Evolutionary conservation across 306 rosid genomes (phyloP), one percentile per base, ranked within the genome.

Genomic region (Castanea crenata): DNA sequence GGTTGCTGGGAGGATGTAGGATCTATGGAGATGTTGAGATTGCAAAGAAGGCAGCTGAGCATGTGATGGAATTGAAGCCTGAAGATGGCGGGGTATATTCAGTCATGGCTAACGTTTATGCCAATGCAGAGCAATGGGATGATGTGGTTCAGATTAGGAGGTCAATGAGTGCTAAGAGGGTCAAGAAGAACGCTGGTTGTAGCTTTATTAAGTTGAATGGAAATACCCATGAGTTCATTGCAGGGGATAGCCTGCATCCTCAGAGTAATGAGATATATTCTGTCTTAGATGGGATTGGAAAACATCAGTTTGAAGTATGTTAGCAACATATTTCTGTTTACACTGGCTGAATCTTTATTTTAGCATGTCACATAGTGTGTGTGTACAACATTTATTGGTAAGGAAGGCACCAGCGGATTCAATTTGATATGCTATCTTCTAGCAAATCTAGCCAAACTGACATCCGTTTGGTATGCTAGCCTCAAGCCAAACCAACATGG

Each of bases 41-140:
- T 59, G 97, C 94, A 1, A 85, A 83, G 88, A 78, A 86, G 83
- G 97, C 97, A 62, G 94, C 97, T 2, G 82, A 82, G 79, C 88
- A 85, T 31, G 89, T 88, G 62, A 87, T 88, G 92, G 69, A 90
- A 89, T 80, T 91, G 75, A 89, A 87, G 62, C 94, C 97, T 16
- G 93, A 88, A 68, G 98, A 93, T n/a, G 97, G 94, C 4, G 97
- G 94, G 57, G 97, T 90, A 6, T 88, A 90, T 81, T 93, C 94
- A 9, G 81, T 90, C 21, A 81, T 93, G 97, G 93, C 94, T 21
- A 87, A 87, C 41, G 82, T 93, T 58, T 91, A 87, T 84, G 98
- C 97, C 2, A 64, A 80, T 23, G 84, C 80, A 2, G 88, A 82
- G 68, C 90, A 83, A 75, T 93, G 98, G 97, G 93, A 91, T 57